A percentile compares a stretch with the other conserved stretches of the same genome.
These are phyloP conservation scores for Solanum microdontum DNA, from an alignment of 257 asterid species.

Conservation along the genomic window DNA sequence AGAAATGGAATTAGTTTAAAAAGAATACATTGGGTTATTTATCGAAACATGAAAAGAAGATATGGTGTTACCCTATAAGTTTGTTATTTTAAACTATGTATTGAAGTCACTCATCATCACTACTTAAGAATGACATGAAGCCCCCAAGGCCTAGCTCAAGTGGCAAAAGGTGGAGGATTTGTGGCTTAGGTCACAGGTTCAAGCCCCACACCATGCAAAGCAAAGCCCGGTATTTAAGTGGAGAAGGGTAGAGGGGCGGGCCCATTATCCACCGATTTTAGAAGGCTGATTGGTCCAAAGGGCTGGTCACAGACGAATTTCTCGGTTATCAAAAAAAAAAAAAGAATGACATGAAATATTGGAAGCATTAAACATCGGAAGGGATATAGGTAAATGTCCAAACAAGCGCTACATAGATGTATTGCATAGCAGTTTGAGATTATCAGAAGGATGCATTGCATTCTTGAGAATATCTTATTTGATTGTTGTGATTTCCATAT, in stretches of 20 bases:
- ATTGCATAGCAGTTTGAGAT: not conserved
- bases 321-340: too few relatives aligned
- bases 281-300: too few relatives aligned
- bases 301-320: too few relatives aligned
- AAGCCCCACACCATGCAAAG: too few relatives aligned
- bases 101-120: not conserved
- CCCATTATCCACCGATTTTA: too few relatives aligned
- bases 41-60: not conserved
- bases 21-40: not conserved
- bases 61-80: not conserved
- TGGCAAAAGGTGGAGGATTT: too few relatives aligned
- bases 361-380: not conserved
- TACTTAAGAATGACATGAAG: not conserved
- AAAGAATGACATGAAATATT: not conserved
- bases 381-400: not conserved
- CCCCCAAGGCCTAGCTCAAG: too few relatives aligned
- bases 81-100: not conserved
- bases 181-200: too few relatives aligned
- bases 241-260: too few relatives aligned
- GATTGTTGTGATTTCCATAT: not conserved
- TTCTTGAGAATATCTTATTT: not conserved
- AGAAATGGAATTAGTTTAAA: not conserved
- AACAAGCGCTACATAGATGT: not conserved
- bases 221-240: too few relatives aligned
- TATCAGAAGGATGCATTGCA: not conserved